These are phyloP conservation scores for Triticum monococcum DNA, from an alignment of 176 grass and related monocot genomes.

Conservation along the genomic window DNA sequence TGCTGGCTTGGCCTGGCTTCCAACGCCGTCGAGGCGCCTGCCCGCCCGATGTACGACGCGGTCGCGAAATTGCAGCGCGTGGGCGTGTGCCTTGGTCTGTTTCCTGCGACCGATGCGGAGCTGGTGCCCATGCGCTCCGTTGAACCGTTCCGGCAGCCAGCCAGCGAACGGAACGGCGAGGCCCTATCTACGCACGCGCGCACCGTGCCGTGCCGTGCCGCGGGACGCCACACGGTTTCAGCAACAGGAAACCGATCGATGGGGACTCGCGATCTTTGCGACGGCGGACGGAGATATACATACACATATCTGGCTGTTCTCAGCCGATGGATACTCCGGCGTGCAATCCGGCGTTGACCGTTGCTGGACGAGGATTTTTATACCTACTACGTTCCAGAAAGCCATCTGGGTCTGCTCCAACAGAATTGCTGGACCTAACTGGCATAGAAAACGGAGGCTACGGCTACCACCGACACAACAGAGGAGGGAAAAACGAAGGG, in stretches of 20 bases:
- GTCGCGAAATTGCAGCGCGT: too few species aligned
- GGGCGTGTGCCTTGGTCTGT: too few species aligned
- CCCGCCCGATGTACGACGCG: too few species aligned
- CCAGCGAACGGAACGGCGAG: not conserved
- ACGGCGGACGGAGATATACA: not conserved
- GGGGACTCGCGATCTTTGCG: not conserved
- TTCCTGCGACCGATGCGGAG: not conserved
- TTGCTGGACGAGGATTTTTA: not conserved
- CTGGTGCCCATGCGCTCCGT: not conserved
- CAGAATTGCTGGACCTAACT: too few species aligned
- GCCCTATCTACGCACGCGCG: not conserved
- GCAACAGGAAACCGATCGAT: not conserved
- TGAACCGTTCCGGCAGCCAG: not conserved
- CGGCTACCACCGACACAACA: not conserved
- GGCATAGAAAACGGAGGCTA: not conserved
- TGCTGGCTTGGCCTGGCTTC: too few species aligned
- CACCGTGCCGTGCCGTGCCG: not conserved
- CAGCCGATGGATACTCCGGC: not conserved
- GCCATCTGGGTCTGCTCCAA: not conserved
- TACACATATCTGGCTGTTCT: not conserved
- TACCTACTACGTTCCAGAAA: not conserved
- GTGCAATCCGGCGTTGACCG: not conserved
- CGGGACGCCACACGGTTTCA: not conserved
- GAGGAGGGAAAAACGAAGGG: not conserved
- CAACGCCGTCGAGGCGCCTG: too few species aligned